A percentile compares a stretch with the other conserved stretches of the same genome.
Conservation (phyloP, 768 basidiomycete genomes). For the Antrodiella citrinella region DNA sequence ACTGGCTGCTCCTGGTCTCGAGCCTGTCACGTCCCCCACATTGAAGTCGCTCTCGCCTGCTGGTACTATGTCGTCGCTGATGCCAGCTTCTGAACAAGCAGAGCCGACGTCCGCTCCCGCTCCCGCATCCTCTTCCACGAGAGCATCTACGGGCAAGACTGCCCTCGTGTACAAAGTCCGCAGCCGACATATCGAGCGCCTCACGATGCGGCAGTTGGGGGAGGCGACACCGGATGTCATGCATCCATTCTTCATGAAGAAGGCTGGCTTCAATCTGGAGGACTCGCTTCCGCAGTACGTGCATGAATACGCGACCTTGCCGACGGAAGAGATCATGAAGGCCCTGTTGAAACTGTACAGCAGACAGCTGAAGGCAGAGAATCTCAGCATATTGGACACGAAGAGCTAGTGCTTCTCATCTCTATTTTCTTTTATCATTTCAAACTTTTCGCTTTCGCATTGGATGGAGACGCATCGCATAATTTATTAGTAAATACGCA, state of each 20-base stretch:
- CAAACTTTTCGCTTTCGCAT: background rate
- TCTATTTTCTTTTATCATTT: background rate
- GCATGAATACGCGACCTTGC: conserved; percentile 77
- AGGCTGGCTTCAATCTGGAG: conserved; percentile 74
- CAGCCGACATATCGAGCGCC: conserved; percentile 63
- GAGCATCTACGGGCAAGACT: background rate
- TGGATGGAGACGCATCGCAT: background rate
- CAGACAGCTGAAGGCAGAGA: conserved; percentile 43
- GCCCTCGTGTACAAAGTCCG: conserved; percentile 44
- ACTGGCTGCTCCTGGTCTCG: background rate
- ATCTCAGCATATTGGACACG: background rate
- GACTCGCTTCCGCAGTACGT: conserved; percentile 84
- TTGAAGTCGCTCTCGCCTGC: background rate
- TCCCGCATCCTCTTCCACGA: conserved; percentile 7
- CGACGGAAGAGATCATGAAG: conserved; percentile 81
- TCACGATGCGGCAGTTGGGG: conserved; percentile 79
- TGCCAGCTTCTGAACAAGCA: background rate
- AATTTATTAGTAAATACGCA: background rate
- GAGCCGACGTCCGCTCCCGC: background rate
- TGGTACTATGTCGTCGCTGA: background rate
- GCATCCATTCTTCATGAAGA: conserved; percentile 84
- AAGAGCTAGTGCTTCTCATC: too few species aligned
- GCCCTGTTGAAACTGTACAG: conserved; percentile 69
- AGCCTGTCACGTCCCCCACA: background rate
- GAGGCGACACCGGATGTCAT: conserved; percentile 86